Conservation (phyloP, 2,329 filamentous ascomycete species). For the Alternaria longipes region DNA sequence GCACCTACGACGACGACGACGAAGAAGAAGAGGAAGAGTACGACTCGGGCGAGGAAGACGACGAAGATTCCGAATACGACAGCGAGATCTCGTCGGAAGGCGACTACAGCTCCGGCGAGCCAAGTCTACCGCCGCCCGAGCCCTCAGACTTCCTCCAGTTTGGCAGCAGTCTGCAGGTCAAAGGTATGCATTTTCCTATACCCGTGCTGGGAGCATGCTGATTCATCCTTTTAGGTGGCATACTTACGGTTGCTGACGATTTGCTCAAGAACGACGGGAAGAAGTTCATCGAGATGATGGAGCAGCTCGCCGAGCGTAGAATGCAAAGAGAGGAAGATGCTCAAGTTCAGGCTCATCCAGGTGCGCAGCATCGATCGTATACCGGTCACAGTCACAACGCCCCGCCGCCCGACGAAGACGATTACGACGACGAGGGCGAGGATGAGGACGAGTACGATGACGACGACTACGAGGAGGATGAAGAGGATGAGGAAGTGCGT, state of each 20-base stretch:
- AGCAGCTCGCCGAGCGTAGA: conserved; percentile 93
- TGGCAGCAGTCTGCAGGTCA: conserved; percentile 95
- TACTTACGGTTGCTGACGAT: conserved; percentile 98
- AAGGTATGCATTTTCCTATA: conserved; percentile 64
- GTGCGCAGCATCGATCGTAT: conserved; percentile 58
- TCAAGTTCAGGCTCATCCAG: conserved; percentile 68
- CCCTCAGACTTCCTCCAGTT: conserved; percentile 95
- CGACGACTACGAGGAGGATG: conserved; percentile 61
- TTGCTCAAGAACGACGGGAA: conserved; percentile 98
- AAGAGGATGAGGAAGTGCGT: conserved; percentile 49
- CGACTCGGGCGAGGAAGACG: conserved; percentile 62
- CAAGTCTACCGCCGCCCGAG: conserved; percentile 70
- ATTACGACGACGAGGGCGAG: conserved; percentile 76
- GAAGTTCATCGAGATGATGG: conserved; percentile 99
- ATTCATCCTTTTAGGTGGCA: conserved; percentile 73
- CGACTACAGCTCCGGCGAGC: conserved; percentile 71
- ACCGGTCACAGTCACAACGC: conserved; percentile 70
- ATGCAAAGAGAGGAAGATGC: conserved; percentile 97
- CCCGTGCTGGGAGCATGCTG: conserved; percentile 30
- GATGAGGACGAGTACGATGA: conserved; percentile 69
- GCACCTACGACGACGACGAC: conserved; percentile 56
- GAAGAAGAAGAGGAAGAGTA: conserved; percentile 62
- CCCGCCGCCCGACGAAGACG: conserved; percentile 75
- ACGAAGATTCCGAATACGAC: conserved; percentile 58
- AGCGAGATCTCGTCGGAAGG: conserved; percentile 73